These are phyloP conservation scores for Amanita fuliginea DNA, from an alignment of 768 basidiomycete genomes.

Conservation along the genomic window DNA sequence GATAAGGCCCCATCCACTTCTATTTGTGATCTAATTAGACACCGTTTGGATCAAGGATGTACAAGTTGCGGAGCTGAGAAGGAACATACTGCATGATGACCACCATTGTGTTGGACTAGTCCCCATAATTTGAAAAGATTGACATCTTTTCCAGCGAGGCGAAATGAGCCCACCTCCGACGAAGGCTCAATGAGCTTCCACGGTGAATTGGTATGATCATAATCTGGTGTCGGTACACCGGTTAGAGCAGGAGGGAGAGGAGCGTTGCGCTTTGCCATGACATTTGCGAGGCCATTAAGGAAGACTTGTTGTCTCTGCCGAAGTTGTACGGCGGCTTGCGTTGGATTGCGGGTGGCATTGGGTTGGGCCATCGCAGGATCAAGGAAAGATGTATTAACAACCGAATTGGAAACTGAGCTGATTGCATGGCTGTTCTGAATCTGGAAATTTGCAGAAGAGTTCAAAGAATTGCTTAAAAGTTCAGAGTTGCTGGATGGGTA, in stretches of 20 bases:
- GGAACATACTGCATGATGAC: conserved; percentile 43
- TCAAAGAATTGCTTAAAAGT: conserved; percentile 23
- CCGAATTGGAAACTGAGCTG: conserved; percentile 24
- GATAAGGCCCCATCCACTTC: conserved; percentile 46
- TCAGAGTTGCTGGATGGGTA: conserved; percentile 34
- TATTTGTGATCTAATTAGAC: conserved; percentile 30
- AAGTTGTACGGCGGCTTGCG: conserved; percentile 22
- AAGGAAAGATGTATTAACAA: conserved; percentile 27
- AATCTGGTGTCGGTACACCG: conserved; percentile 43
- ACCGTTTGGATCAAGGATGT: conserved; percentile 9
- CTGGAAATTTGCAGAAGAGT: conserved; percentile 33
- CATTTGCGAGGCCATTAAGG: conserved; percentile 43
- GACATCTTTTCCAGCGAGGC: conserved; percentile 63
- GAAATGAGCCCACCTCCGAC: conserved; percentile 50
- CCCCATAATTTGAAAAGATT: conserved; percentile 70
- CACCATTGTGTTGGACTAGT: conserved; percentile 48
- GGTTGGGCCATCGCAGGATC: conserved; percentile 33
- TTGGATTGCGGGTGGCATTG: conserved; percentile 26
- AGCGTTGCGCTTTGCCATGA: conserved; percentile 45
- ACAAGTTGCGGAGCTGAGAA: conserved; percentile 5
- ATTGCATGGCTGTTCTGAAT: conserved; percentile 29
- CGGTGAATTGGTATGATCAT: conserved; percentile 49
- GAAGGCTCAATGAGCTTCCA: conserved; percentile 62
- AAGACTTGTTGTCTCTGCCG: conserved; percentile 53
- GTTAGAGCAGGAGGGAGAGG: conserved; percentile 72